These are phyloP conservation scores for Nicotiana noctiflora DNA, from an alignment of 257 asterid species.

Conservation along the genomic window DNA sequence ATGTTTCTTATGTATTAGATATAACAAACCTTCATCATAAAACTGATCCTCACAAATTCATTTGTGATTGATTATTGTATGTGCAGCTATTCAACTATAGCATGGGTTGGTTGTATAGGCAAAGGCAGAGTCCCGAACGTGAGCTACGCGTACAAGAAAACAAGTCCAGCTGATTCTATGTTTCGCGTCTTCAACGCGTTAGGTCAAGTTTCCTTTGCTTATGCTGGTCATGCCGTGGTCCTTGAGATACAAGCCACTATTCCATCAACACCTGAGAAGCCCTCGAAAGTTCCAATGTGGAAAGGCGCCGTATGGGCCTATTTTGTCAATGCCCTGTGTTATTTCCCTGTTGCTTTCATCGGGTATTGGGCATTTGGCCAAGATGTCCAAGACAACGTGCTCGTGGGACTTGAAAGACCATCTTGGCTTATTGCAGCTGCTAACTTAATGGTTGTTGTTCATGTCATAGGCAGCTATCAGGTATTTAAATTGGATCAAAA, in stretches of 20 bases:
- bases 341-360: constrained; percentile 71
- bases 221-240: constrained; percentile 83
- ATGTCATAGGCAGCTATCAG: constrained; percentile 93
- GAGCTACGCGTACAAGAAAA: constrained; percentile 58
- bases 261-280: constrained; percentile 84
- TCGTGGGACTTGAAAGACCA: constrained; percentile 67
- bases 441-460: constrained; percentile 77
- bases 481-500: constrained; percentile 14
- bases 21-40: neutral
- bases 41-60: neutral
- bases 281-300: constrained; percentile 83
- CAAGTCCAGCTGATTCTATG: constrained; percentile 46
- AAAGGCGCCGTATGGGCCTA: constrained; percentile 83
- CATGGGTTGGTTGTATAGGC: constrained; percentile 66
- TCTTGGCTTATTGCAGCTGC: constrained; percentile 91
- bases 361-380: constrained; percentile 90
- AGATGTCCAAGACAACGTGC: constrained; percentile 64
- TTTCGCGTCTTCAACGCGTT: constrained; percentile 68
- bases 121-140: constrained; percentile 54
- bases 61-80: neutral
- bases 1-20: neutral
- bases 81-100: constrained; percentile 75
- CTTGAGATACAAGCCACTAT: constrained; percentile 87
- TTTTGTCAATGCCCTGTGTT: constrained; percentile 63
- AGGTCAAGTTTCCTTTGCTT: constrained; percentile 81